Conservation (phyloP, 2,329 filamentous ascomycete species). For the Penicillium sp. region DNA sequence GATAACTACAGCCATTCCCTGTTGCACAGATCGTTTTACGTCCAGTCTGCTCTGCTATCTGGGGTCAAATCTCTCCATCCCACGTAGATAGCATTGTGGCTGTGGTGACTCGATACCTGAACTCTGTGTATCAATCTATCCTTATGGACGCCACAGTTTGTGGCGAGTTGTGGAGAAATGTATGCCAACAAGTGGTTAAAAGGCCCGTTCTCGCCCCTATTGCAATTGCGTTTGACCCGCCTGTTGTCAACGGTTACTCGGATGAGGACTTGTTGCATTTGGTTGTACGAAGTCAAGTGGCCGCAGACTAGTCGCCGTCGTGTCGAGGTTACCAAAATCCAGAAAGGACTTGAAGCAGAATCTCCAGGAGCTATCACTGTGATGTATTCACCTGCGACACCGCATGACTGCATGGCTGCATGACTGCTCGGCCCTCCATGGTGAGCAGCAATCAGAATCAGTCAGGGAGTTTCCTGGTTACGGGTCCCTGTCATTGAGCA, state of each 20-base stretch:
- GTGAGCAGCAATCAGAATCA: no score
- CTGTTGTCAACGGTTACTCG: background rate
- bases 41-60: slow-evolving; percentile 34
- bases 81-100: slow-evolving; percentile 19
- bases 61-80: slow-evolving; percentile 24
- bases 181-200: slow-evolving; percentile 33
- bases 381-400: background rate
- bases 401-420: no score
- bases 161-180: slow-evolving; percentile 15
- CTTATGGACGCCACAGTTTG: slow-evolving; percentile 14
- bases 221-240: background rate
- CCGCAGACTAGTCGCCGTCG: background rate
- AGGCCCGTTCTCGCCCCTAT: slow-evolving; percentile 25
- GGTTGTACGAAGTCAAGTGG: background rate
- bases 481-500: no score
- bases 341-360: background rate
- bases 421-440: no score
- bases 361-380: background rate
- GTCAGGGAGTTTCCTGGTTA: no score
- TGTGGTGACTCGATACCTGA: slow-evolving; percentile 19
- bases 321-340: background rate
- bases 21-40: slow-evolving; percentile 32
- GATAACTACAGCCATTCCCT: slow-evolving; percentile 36
- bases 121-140: slow-evolving; percentile 12
- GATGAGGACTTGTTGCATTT: background rate